phyloP scores from a whole-genome alignment of 441 rosid genomes.

The Capsella rubella region DNA sequence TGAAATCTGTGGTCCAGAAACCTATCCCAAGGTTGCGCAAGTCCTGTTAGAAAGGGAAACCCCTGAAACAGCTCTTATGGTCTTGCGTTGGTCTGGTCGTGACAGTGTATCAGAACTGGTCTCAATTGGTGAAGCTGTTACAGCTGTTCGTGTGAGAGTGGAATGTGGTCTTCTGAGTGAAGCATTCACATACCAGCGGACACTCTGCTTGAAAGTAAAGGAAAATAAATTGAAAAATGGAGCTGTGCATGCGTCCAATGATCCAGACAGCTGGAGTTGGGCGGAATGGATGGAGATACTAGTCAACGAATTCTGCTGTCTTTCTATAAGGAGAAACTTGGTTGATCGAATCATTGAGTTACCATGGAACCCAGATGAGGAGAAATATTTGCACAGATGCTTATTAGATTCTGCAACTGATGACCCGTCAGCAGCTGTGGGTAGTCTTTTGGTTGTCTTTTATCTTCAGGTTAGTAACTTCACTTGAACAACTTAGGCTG shows the following conservation, averaged over 20 bases:
- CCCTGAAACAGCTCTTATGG: conserved; percentile 88
- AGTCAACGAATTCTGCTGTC: conserved; percentile 88
- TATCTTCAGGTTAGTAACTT: conserved; percentile 80
- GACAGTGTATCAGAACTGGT: conserved; percentile 71
- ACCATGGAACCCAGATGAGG: conserved; percentile 90
- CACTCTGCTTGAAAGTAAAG: conserved; percentile 71
- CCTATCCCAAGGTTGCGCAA: conserved; percentile 89
- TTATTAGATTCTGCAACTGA: conserved; percentile 73
- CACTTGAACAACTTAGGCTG: conserved; percentile 6
- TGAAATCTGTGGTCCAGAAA: conserved; percentile 79
- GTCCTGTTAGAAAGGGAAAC: conserved; percentile 86
- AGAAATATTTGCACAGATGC: conserved; percentile 78
- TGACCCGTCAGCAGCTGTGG: conserved; percentile 75
- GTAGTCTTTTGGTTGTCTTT: conserved; percentile 84
- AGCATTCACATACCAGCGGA: conserved; percentile 87
- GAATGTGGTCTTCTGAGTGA: conserved; percentile 93
- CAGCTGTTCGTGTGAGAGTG: conserved; percentile 81
- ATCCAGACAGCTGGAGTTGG: conserved; percentile 63
- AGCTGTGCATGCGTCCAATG: conserved; percentile 45
- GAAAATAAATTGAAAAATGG: conserved; percentile 65
- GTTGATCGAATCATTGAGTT: conserved; percentile 89
- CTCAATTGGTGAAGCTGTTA: conserved; percentile 82
- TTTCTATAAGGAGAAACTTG: conserved; percentile 82
- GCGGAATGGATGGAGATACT: conserved; percentile 76
- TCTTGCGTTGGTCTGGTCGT: conserved; percentile 86